phyloP scores from a whole-genome alignment of 1,284 basidiomycete species.

The Ceratobasidium sp. region DNA sequence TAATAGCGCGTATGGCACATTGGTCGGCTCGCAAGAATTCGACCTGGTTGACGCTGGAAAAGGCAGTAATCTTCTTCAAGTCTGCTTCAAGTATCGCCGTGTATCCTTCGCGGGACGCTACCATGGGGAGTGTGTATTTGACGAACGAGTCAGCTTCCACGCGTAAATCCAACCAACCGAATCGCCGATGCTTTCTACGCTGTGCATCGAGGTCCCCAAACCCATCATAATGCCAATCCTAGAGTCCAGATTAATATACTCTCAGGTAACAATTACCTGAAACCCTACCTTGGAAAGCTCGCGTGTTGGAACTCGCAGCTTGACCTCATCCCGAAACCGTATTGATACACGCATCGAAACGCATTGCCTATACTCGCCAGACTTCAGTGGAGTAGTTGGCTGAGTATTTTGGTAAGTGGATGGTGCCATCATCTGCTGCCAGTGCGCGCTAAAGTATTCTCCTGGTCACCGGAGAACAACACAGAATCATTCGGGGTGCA shows the following conservation, averaged over 20 bases:
- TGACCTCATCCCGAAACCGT: slow-evolving; percentile 77
- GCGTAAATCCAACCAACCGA: slow-evolving; percentile 70
- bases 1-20: slow-evolving; percentile 52
- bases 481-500: slow-evolving; percentile 39
- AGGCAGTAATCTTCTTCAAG: slow-evolving; percentile 77
- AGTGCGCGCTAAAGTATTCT: slow-evolving; percentile 62
- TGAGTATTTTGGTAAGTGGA: slow-evolving; percentile 71
- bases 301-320: slow-evolving; percentile 81
- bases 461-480: neutral
- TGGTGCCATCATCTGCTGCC: slow-evolving; percentile 81
- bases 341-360: slow-evolving; percentile 79
- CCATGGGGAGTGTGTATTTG: slow-evolving; percentile 81
- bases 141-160: slow-evolving; percentile 84
- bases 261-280: neutral
- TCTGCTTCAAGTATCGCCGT: slow-evolving; percentile 79
- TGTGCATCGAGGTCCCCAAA: slow-evolving; percentile 54
- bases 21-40: slow-evolving; percentile 75
- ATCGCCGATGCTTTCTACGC: slow-evolving; percentile 63
- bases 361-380: slow-evolving; percentile 83
- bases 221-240: slow-evolving; percentile 89
- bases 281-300: slow-evolving; percentile 76
- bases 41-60: slow-evolving; percentile 87
- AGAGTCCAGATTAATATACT: neutral
- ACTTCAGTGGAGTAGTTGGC: slow-evolving; percentile 62
- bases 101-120: slow-evolving; percentile 74